Base-by-base conservation (phyloP, 371 early-diverging fungal genomes). In the Lichtheimia ramosa region DNA sequence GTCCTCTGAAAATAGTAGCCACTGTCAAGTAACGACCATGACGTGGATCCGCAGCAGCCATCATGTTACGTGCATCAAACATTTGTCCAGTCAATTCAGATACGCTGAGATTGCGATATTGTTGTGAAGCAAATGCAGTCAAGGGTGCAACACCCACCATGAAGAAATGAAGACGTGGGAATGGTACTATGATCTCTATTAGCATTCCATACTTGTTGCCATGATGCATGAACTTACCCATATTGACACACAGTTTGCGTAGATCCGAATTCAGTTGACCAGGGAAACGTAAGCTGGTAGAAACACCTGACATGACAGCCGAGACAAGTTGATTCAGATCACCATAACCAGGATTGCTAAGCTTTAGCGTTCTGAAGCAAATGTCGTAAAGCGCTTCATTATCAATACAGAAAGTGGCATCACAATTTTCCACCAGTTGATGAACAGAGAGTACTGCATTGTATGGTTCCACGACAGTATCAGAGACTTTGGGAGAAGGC, bases 141-240 rank as follows among this genome's bases (percentile, higher is more conserved):
- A 99, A 83, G n/a, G 98, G 98, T 27, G 99, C 98, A 71, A 97
- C 94, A 51, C 99, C 98, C 42, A 95, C 94, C 93, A 96, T 96
- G 83, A 99, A 99, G 89, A 99, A 99, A 75, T 99, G 99, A 46
- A 99, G 92, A 84, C 99, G 93, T 48, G 98, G 99, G 88, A 99
- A 99, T 46, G 99, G 99, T 49, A 99, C 86, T 46, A 18, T 46
- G 6, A 5, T 7, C 6, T 8, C 5, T 8, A 34, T 34, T 8
- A 34, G 34, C 34, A 25, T 25, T 25, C 25, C 25, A 25, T 25
- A n/a, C 25, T 2, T 3, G 25, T 25, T 25, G 25, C 25, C 5
- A 25, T 34, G 34, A 34, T 10, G 25, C 3, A 25, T 93, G 98
- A 98, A 51, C 64, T 57, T 73, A 81, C 82, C 85, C 94, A 99